Conservation (phyloP, 768 basidiomycete genomes). For the Goffeauzyma gilvescens region DNA sequence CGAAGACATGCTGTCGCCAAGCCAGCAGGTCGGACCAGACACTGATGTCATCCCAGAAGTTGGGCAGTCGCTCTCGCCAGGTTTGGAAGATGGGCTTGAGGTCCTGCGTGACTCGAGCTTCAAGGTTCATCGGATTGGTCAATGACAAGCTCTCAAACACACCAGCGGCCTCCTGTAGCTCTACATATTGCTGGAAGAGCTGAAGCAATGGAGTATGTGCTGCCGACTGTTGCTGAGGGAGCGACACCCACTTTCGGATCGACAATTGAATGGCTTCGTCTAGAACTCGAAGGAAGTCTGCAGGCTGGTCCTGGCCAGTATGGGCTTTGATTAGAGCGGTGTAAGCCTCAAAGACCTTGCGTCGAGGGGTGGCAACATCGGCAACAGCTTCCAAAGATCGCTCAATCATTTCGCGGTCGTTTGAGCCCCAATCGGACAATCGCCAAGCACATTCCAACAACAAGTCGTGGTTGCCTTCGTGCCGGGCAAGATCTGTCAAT, state of each 20-base stretch:
- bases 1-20: conserved; percentile 96
- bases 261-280: conserved; percentile 96
- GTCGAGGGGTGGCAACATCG: conserved; percentile 80
- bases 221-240: conserved; percentile 68
- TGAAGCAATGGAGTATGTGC: conserved; percentile 88
- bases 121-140: conserved; percentile 72
- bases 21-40: conserved; percentile 99
- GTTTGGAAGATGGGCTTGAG: conserved; percentile 89
- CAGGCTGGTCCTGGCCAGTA: conserved; percentile 50
- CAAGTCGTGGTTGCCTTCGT: conserved; percentile 76
- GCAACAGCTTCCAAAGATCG: conserved; percentile 57
- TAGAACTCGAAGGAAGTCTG: conserved; percentile 65
- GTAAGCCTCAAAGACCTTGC: conserved; percentile 92
- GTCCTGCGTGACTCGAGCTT: conserved; percentile 73
- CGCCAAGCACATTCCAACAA: conserved; percentile 92
- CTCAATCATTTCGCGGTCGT: conserved; percentile 49
- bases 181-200: conserved; percentile 97
- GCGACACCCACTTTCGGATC: conserved; percentile 80
- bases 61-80: conserved; percentile 91
- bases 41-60: conserved; percentile 88
- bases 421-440: conserved; percentile 62
- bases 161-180: conserved; percentile 74
- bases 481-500: conserved; percentile 70
- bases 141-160: conserved; percentile 78
- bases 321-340: conserved; percentile 72